Conservation (phyloP, 2,329 filamentous ascomycete genomes). For the Sarocladium oryzae region DNA sequence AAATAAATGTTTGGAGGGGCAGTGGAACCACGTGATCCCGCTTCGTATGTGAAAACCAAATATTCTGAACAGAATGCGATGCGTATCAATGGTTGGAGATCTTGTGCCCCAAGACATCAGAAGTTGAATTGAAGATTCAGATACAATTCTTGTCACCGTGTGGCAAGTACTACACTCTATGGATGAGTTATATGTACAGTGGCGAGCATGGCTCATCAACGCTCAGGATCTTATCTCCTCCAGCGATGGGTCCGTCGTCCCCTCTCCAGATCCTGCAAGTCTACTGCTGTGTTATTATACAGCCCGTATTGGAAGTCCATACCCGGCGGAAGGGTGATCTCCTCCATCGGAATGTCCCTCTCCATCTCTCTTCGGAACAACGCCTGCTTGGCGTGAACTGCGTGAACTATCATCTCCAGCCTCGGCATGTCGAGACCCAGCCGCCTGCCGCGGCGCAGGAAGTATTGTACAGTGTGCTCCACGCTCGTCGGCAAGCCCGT, state of each 20-base stretch:
- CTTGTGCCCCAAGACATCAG: background rate
- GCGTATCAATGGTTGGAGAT: background rate
- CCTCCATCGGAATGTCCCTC: constrained; percentile 29
- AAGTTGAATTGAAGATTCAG: background rate
- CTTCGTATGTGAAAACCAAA: background rate
- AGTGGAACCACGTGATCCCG: constrained; percentile 15
- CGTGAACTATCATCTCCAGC: constrained; percentile 65
- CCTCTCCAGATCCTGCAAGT: constrained; percentile 5
- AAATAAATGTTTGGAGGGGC: constrained; percentile 15
- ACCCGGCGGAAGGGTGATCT: constrained; percentile 15
- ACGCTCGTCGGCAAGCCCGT: constrained; percentile 64
- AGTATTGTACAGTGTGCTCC: constrained; percentile 83
- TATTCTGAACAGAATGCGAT: background rate
- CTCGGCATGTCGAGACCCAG: constrained; percentile 64
- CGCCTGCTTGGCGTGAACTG: constrained; percentile 64
- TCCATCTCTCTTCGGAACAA: constrained; percentile 18
- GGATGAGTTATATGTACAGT: background rate
- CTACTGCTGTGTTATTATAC: background rate
- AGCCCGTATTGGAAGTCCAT: background rate
- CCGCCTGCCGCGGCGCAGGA: constrained; percentile 65
- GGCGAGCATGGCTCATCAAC: background rate
- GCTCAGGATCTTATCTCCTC: background rate
- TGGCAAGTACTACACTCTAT: background rate
- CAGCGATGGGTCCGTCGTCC: background rate
- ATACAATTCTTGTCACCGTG: background rate